Evolutionary conservation across 139 green algal genomes (phyloP).

Genomic region (Dunaliella sp.): DNA sequence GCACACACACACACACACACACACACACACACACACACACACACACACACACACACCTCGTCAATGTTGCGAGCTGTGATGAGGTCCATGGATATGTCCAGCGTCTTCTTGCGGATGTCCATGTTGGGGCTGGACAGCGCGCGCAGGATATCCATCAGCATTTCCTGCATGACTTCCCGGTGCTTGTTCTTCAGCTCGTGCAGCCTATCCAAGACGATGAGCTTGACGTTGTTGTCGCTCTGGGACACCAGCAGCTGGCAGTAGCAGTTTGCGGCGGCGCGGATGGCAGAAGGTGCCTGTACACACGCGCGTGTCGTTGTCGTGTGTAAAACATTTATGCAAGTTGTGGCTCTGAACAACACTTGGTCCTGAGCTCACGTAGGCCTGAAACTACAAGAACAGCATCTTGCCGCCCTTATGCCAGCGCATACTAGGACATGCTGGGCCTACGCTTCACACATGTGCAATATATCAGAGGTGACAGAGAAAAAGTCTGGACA

Average conservation of each 20-base stretch:
- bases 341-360: no score
- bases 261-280: constrained; percentile 96
- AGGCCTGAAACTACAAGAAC: no score
- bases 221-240: constrained; percentile 99
- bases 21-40: background rate
- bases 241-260: constrained; percentile 93
- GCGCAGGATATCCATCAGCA: constrained; percentile 96
- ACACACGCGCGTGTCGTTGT: no score
- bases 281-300: constrained; percentile 92
- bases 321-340: no score
- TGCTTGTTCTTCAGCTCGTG: constrained; percentile 80
- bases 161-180: constrained; percentile 77
- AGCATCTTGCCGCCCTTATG: no score
- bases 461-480: no score
- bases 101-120: constrained; percentile 93
- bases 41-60: constrained; percentile 31
- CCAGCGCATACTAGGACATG: no score
- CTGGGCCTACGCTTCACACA: no score
- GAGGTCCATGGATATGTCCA: constrained; percentile 94
- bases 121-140: constrained; percentile 87
- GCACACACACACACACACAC: background rate
- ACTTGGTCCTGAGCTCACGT: no score
- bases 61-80: constrained; percentile 81
- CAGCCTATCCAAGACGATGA: constrained; percentile 95
- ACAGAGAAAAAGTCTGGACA: no score